Base-by-base conservation (phyloP, 306 rosid species). In the Acacia confusa region DNA sequence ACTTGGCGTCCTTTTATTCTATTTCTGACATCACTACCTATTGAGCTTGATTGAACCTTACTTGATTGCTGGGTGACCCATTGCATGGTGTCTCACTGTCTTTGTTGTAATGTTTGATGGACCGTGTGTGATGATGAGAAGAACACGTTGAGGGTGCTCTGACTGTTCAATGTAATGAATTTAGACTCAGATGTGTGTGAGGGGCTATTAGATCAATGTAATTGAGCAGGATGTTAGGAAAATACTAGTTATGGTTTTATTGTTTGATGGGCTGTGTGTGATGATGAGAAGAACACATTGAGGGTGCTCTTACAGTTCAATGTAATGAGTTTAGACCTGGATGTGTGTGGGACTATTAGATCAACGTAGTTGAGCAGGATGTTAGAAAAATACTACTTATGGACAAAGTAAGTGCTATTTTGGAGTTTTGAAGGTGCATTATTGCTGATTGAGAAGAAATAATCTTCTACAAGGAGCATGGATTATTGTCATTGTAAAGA, bases 361-460 rank as follows among this genome's bases (percentile, higher is more conserved):
- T 61, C 74, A 72, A 72, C 58, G 72, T 44, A 73, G 24, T 17
- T 40, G 36, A 41, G 70, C 34, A 87, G 25, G 52, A 41, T 61
- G 79, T 0, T 27, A 50, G 6, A 19, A 4, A 72, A n/a, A 63
- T 72, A 40, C 40, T 69, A 69, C 52, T 41, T 57, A 47, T 40
- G 73, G 74, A 76, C 36, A 50, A 86, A 74, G 57, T 55, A 65
- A 57, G 64, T 74, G 68, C 72, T 76, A 57, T 44, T 69, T 81
- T 77, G 74, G 78, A 57, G 65, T 36, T 67, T 30, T 68, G 81
- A 36, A 44, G 22, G 60, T 60, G 60, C 78, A 69, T 58, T 77
- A 17, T n/a, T 40, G 48, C 79, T 50, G 15, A 11, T 20, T 14
- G 77, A 16, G 48, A 72, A 50, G 45, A 48, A 53, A 52, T 64